Conservation (phyloP, 2,329 filamentous ascomycete species). For the Coleophoma eucalyptorum region DNA sequence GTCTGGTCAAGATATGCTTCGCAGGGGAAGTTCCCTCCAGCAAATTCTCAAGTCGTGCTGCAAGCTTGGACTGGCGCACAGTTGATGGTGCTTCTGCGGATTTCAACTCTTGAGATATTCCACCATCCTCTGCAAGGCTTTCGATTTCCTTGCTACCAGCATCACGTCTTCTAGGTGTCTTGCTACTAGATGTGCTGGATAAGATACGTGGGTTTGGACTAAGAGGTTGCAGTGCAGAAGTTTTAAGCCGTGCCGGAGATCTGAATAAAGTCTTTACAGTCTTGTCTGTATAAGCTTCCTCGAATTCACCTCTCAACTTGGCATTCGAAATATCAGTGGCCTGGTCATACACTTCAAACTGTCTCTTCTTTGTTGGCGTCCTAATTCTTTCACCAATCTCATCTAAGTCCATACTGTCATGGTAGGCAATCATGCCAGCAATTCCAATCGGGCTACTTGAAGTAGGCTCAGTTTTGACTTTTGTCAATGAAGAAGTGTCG, state of each 20-base stretch:
- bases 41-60: constrained; percentile 10
- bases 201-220: constrained; percentile 22
- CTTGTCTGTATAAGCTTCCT: neutral
- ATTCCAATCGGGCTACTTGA: constrained; percentile 24
- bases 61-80: neutral
- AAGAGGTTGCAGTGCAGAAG: constrained; percentile 17
- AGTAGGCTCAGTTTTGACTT: constrained; percentile 22
- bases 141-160: constrained; percentile 11
- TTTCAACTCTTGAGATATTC: constrained; percentile 2
- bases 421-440: constrained; percentile 7
- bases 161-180: constrained; percentile 9
- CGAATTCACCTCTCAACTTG: neutral
- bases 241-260: neutral
- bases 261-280: no score
- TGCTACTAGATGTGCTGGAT: constrained; percentile 14
- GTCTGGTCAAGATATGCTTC: constrained; percentile 10
- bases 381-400: constrained; percentile 28
- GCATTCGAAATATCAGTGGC: constrained; percentile 4
- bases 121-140: constrained; percentile 21
- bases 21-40: constrained; percentile 19
- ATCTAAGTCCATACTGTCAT: constrained; percentile 30
- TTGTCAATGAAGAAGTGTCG: constrained; percentile 7
- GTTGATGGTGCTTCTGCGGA: neutral
- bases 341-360: constrained; percentile 4
- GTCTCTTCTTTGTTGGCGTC: constrained; percentile 27